Base-by-base conservation (phyloP, 1,284 basidiomycete genomes). In the Bjerkandera adusta region DNA sequence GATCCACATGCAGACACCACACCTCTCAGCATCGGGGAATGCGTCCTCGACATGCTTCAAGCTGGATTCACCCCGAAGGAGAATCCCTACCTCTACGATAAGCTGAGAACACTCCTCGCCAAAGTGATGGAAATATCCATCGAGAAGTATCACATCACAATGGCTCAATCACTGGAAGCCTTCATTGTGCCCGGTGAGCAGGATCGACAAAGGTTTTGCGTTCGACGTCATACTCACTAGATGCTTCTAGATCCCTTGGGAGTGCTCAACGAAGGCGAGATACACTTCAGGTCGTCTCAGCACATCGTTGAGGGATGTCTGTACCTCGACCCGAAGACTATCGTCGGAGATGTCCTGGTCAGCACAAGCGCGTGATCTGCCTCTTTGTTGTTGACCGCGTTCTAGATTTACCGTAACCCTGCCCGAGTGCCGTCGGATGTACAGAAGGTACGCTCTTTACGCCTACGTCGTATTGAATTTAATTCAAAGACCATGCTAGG, bases 131-230 rank as follows among this genome's bases (percentile, higher is more conserved):
- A 73, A 21, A 57, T 57, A 0, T 73, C 71, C n/a, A 63, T 85
- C 3, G 68, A 76, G 10, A 75, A 80, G 21, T 85, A 72, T 50
- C 73, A 73, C 4, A 78, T 89, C 34, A 70, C 77, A 1, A 61
- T 87, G 1, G 63, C 68, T 0, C 69, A 78, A 3, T 79, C 72
- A 0, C 75, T 75, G 1, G 70, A 77, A 49, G 79, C 72, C 0
- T 85, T 80, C 49, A 76, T 85, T 22, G 64, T 85, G 0, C 83
- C 86, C 40, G 87, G 86, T 85, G 54, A 44, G 60, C 15, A 8
- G 43, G 0, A 25, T n/a, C 52, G 33, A 30, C 4, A 10, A 5
- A 18, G n/a, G n/a, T n/a, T n/a, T n/a, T n/a, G n/a, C n/a, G n/a
- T 22, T n/a, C n/a, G n/a, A n/a, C n/a, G 20, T n/a, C n/a, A n/a